Conservation (phyloP, 2,329 filamentous ascomycete species). For the Cladorrhinum sp. region DNA sequence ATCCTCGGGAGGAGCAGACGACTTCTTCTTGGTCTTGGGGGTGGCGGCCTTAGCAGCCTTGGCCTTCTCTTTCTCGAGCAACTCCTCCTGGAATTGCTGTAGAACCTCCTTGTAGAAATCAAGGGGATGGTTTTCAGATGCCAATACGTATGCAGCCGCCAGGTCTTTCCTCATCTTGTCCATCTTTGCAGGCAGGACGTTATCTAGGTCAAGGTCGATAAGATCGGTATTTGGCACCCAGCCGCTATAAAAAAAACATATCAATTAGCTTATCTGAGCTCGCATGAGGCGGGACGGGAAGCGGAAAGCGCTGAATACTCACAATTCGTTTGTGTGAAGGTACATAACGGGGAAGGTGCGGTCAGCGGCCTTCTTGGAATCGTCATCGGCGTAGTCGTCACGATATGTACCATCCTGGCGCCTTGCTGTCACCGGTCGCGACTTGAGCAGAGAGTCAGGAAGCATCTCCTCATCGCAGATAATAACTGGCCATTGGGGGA, state of each 20-base stretch:
- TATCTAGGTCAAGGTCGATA: slow-evolving; percentile 69
- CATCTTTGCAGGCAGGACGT: slow-evolving; percentile 64
- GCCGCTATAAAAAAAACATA: slow-evolving; percentile 54
- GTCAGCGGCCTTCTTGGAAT: slow-evolving; percentile 75
- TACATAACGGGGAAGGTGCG: slow-evolving; percentile 95
- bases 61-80: slow-evolving; percentile 53
- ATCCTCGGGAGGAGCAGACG: slow-evolving; percentile 38
- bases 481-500: slow-evolving; percentile 90
- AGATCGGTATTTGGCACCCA: slow-evolving; percentile 89
- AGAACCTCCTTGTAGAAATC: slow-evolving; percentile 82
- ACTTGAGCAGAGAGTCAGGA: slow-evolving; percentile 70
- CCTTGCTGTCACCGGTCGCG: slow-evolving; percentile 79
- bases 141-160: slow-evolving; percentile 74
- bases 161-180: slow-evolving; percentile 80
- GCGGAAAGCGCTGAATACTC: slow-evolving; percentile 43
- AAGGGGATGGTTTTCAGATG: slow-evolving; percentile 72
- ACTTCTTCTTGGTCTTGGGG: slow-evolving; percentile 51
- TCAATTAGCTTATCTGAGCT: slow-evolving; percentile 11
- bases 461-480: slow-evolving; percentile 95
- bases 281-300: neutral
- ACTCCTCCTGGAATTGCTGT: slow-evolving; percentile 63
- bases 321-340: slow-evolving; percentile 95
- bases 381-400: slow-evolving; percentile 82
- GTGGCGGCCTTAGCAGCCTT: slow-evolving; percentile 45
- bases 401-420: slow-evolving; percentile 81